Evolutionary conservation across 176 grass and related monocot genomes (phyloP), one percentile per base, ranked within the genome.

Genomic region (Metroxylon sagu): DNA sequence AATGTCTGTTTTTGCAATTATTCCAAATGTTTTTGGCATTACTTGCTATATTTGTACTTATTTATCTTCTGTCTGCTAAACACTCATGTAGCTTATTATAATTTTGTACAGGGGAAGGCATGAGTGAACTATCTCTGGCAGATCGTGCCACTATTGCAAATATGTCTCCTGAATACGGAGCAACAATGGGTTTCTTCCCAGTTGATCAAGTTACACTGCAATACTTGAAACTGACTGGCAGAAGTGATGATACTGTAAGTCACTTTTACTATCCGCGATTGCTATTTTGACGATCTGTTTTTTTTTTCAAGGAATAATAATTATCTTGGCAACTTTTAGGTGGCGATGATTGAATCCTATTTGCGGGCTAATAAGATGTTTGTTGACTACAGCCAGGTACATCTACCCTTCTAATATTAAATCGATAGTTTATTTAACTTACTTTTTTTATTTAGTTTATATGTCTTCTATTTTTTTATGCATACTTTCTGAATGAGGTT

Each of bases 101-200:
- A 43, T 43, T 43, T 7, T 8, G 18, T 52, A 35, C 69, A 90
- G 87, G 92, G 39, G 72, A 84, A 78, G 92, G 87, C 52, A 87
- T 97, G 87, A 67, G 84, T 61, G 83, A 95, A 69, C 50, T 95
- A 52, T 90, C 86, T 59, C 80, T 95, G 58, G 91, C 91, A 52
- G 91, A 95, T 83, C 81, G 91, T 57, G 91, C 91, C 54, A 95
- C 91, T 62, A 95, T 95, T 29, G 91, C 91, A 71, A 95, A 95
- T 69, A 95, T 95, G 91, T 90, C 91, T 61, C 91, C 86, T 18
- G 91, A 95, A 77, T 95, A 95, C 79, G 91, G 91, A 55, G 91
- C 91, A 67, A 95, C 91, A 64, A 95, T 95, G 91, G 91, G 91
- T 76, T 95, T 95, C 80, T 95, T 95, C 67, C 91, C 91, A 29